Base-by-base conservation (phyloP, 768 basidiomycete species). In the Phaeotremella skinneri region DNA sequence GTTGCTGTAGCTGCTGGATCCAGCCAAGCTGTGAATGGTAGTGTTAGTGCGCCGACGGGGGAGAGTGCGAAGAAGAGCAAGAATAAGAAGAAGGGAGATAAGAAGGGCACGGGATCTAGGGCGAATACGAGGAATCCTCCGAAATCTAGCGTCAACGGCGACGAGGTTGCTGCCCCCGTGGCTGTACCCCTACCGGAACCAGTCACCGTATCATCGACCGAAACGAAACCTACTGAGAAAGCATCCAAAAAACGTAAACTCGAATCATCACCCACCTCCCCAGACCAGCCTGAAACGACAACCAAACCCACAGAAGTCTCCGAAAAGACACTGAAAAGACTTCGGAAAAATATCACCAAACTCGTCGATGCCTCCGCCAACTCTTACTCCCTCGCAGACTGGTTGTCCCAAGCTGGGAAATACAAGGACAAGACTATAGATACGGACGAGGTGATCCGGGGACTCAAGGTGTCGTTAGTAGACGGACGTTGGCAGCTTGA, bases 341-440 rank as follows among this genome's bases (percentile, higher is more conserved):
- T 43, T 61, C 75, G 56, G 49, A 76, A 72, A 31, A 82, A 84
- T 32, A 79, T 84, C 30, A 76, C 71, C 45, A 85, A 86, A 82
- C 78, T 83, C 64, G 59, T 58, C 23, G 58, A 57, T 39, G 51
- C 32, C 41, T 57, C 51, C 48, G 58, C 14, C 32, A 39, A 39
- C 37, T 9, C 9, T 39, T 13, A 11, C 20, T 13, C 11, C 4
- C 52, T 64, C 5, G 63, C 55, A 2, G 53, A 62, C 2, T 62
- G 45, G 32, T 55, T 65, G 17, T 53, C 53, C 11, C 21, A 34
- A 54, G 27, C 37, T 64, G 42, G 60, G 55, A 47, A 53, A 57
- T 52, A 65, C 30, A 61, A 63, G 42, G 54, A 62, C 43, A 65
- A 68, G 41, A 61, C 64, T 29, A 81, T 75, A 23, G 61, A 66